These are phyloP conservation scores for Oryza punctata DNA, from an alignment of 176 grass and related monocot genomes.

Conservation along the genomic window DNA sequence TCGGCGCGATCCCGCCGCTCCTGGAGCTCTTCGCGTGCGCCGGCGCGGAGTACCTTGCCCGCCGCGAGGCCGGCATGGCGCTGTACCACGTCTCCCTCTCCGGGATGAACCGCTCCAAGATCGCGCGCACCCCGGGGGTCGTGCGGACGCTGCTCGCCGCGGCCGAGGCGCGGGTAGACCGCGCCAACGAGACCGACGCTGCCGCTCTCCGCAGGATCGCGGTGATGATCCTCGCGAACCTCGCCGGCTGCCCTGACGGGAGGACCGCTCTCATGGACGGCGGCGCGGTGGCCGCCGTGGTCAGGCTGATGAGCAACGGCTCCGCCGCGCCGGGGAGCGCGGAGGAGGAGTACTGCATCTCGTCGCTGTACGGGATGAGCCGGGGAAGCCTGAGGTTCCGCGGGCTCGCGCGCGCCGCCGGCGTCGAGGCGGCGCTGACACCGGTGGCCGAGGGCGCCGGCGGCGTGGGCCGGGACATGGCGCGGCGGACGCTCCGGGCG, in stretches of 20 bases:
- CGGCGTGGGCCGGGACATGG: slow-evolving; percentile 63
- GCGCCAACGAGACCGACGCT: slow-evolving; percentile 31
- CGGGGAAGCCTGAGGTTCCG: slow-evolving; percentile 78
- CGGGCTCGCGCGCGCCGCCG: slow-evolving; percentile 62
- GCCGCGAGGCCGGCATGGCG: slow-evolving; percentile 83
- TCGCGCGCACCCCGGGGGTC: slow-evolving; percentile 59
- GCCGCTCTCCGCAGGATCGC: slow-evolving; percentile 54
- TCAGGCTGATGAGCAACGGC: slow-evolving; percentile 46
- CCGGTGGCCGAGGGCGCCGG: slow-evolving; percentile 48
- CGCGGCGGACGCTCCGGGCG: slow-evolving; percentile 58
- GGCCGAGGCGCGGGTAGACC: slow-evolving; percentile 36
- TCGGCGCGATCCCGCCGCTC: slow-evolving; percentile 81
- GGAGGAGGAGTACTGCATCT: slow-evolving; percentile 75
- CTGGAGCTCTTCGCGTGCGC: slow-evolving; percentile 57
- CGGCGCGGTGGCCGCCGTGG: slow-evolving; percentile 58
- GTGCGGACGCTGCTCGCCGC: slow-evolving; percentile 63
- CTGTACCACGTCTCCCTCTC: slow-evolving; percentile 83
- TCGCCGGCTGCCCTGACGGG: slow-evolving; percentile 63
- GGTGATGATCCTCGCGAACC: slow-evolving; percentile 74
- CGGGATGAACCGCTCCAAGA: slow-evolving; percentile 74
- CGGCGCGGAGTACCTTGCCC: slow-evolving; percentile 42
- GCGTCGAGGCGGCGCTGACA: slow-evolving; percentile 56
- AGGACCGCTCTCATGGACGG: slow-evolving; percentile 75
- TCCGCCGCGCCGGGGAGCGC: slow-evolving; percentile 24
- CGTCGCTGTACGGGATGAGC: slow-evolving; percentile 69